Evolutionary conservation across 2,329 filamentous ascomycete species (phyloP).

Genomic region (Lasiodiplodia theobromae): DNA sequence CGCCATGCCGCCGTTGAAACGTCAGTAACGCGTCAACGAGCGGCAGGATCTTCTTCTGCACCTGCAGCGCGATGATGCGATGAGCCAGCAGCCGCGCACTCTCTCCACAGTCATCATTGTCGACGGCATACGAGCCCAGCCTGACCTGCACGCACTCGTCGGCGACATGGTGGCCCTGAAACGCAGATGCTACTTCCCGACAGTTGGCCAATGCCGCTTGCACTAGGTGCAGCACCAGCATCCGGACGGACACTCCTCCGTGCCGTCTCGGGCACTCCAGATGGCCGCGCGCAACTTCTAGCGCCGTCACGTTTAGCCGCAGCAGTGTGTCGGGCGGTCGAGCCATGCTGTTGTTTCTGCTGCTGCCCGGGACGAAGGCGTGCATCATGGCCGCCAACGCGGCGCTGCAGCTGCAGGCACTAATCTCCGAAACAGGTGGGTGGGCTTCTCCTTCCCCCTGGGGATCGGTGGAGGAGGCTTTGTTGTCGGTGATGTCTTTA

Average conservation of each 20-base stretch:
- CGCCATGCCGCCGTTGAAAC: neutral
- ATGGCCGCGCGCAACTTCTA: neutral
- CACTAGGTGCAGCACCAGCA: neutral
- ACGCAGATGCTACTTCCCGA: neutral
- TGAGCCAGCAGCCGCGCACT: neutral
- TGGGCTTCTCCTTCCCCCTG: no score
- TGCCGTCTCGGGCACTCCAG: neutral
- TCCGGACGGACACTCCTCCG: no score
- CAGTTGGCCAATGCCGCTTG: neutral
- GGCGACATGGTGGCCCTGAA: neutral
- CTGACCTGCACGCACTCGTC: neutral
- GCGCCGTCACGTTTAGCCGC: neutral
- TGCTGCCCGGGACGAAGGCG: neutral
- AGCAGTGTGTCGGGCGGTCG: neutral
- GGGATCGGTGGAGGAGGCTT: no score
- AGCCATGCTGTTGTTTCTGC: no score
- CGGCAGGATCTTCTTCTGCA: neutral
- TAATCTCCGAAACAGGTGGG: no score
- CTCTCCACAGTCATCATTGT: neutral
- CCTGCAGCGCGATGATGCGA: neutral
- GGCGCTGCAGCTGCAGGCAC: neutral
- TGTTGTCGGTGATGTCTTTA: no score
- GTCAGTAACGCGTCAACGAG: neutral
- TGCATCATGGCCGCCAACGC: neutral
- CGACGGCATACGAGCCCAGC: neutral